These are phyloP conservation scores for Calonectria pteridis DNA, from an alignment of 2,329 filamentous ascomycete genomes.

Conservation along the genomic window DNA sequence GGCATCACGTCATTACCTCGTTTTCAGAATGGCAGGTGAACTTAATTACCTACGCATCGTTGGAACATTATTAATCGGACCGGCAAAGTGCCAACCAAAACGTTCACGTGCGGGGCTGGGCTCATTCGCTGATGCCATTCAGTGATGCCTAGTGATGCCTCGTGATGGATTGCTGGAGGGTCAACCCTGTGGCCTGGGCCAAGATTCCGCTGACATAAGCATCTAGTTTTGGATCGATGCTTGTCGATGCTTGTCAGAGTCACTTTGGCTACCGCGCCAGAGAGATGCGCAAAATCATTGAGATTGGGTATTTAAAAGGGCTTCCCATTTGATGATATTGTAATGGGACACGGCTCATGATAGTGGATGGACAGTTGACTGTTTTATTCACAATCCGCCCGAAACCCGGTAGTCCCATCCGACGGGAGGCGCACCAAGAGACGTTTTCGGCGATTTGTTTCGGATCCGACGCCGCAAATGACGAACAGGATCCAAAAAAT, in stretches of 20 bases:
- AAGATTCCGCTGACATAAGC: background rate
- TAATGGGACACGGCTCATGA: background rate
- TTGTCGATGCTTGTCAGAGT: too few relatives aligned
- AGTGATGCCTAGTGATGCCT: background rate
- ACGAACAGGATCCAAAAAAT: background rate
- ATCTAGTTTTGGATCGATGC: background rate
- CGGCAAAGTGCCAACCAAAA: background rate
- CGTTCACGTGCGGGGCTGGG: background rate
- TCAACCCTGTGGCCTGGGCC: background rate
- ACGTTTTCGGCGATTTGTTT: background rate
- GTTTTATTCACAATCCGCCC: background rate
- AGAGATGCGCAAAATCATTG: background rate
- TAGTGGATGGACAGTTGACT: background rate
- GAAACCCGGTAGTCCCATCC: background rate
- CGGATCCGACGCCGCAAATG: too few relatives aligned
- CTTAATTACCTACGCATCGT: background rate
- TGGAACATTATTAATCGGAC: background rate
- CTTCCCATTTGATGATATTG: background rate
- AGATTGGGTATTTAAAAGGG: background rate
- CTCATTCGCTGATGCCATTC: background rate
- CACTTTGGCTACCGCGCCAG: background rate
- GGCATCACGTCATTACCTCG: background rate
- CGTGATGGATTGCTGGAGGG: background rate
- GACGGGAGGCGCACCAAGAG: background rate
- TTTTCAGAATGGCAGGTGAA: conserved; percentile 2